Evolutionary conservation across 495 filamentous ascomycete species (phyloP), one percentile per base, ranked within the genome.

Genomic region (Collariella sp.): DNA sequence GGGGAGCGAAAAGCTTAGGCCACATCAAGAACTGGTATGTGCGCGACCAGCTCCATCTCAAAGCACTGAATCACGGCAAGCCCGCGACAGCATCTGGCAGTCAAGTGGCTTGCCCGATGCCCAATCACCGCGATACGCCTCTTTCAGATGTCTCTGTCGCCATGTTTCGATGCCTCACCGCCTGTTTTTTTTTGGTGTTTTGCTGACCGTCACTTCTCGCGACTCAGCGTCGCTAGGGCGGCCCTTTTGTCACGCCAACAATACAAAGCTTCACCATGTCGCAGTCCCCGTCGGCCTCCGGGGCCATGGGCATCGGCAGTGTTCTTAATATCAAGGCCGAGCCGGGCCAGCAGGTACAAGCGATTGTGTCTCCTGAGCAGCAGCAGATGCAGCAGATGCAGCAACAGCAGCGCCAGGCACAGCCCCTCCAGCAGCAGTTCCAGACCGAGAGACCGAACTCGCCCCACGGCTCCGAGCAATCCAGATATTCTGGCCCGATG

Each of bases 401-500:
- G 49, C 42, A 29, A n/a, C 52, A 55, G 40, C 53, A 50, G 53
- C 48, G 22, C 15, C 50, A 7, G 13, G 9, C n/a, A 15, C 50
- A 31, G 38, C 38, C 48, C 16, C 50, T 50, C 23, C 62, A 57
- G 15, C 59, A 64, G 18, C 59, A 64, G 20, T 36, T 61, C 15
- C 31, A 79, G 47, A 77, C 86, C 58, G 87, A 93, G 42, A 83
- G 85, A 38, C 80, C 80, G 42, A 76, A 73, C 50, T 86, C 86
- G 26, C 79, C 87, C 20, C 87, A 88, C 66, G 75, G 80, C 22
- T 85, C 82, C 3, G 85, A 91, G 56, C 63, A 70, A 46, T 70
- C 67, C 12, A 57, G 62, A 41, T 69, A 64, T 33, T 65, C 67
- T 9, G 66, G 51, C 6, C 63, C 56, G 11, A 61, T 69, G 61